Base-by-base conservation (phyloP, 148 eudicot species). In the Linanthus parryae region DNA sequence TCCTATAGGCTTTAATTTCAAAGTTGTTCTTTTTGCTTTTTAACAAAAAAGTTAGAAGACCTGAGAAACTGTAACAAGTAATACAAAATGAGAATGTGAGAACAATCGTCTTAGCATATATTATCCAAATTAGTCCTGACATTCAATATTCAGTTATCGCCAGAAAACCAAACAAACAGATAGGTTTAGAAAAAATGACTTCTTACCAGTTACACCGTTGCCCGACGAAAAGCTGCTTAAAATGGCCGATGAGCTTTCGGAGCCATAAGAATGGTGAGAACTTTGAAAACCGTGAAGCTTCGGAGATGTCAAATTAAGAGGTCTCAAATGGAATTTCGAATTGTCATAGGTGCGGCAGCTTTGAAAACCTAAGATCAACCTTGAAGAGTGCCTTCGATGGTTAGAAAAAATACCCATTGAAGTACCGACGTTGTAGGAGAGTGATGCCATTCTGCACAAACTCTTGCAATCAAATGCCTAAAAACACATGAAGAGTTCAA, bases 401-500 rank as follows among this genome's bases (percentile, higher is more conserved):
- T 44, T 25, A 13, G 21, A 36, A 34, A 38, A 16, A 7, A 46
- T 10, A 18, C 48, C 40, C 19, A 44, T 34, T 30, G 72, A 40
- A 47, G 56, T 46, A 47, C 64, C 65, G 19, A 66, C 16, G 44
- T 42, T 48, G 19, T 43, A 33, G 8, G 70, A 70, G 33, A 61
- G 43, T 50, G 66, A 59, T 31, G 67, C 67, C 75, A 71, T 71
- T 8, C 28, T 29, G 7, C 18, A 50, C 9, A 52, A 9, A 31
- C 22, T 14, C 42, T 38, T 29, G 37, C 21, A 18, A 13, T 15
- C 12, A 38, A 18, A 16, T n/a, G 16, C 30, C 61, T 44, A 51
- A n/a, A n/a, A n/a, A n/a, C n/a, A n/a, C n/a, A n/a, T n/a, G n/a
- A n/a, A n/a, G n/a, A n/a, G n/a, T n/a, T n/a, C n/a, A n/a, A n/a